Base-by-base conservation (phyloP, 2,329 filamentous ascomycete species). In the Tolypocladium pustulatum region DNA sequence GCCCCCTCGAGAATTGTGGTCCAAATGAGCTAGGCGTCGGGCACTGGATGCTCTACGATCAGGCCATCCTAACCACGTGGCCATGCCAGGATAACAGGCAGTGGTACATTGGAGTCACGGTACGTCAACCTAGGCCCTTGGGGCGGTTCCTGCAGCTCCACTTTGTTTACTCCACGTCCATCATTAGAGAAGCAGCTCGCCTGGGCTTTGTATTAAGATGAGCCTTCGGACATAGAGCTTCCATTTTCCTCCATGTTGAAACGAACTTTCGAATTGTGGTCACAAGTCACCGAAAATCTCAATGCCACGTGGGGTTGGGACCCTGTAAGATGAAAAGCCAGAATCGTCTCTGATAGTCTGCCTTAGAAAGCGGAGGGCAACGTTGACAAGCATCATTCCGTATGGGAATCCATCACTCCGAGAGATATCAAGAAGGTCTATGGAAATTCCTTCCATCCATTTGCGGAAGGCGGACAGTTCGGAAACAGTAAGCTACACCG, bases 21-120 rank as follows among this genome's bases (percentile, higher is more conserved):
- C n/a, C 55, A 3, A 49, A 61, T n/a, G 58, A 64, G 49, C 32
- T 59, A 5, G 63, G 63, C 10, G 54, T 64, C 2, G 62, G 54
- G 17, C 60, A 64, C 55, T 64, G 63, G 63, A 57, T 64, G 57
- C 61, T 64, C 22, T 64, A 64, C 55, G 63, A 64, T 49, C 38
- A 64, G 4, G 43, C 61, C 25, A 63, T 59, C 25, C 56, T 64
- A 20, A 64, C 63, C 20, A 64, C 61, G 15, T 64, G 61, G 61
- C 59, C 63, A 17, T 63, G 61, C 53, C 55, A 57, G 37, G 58
- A 64, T 40, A 62, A 64, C 49, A 54, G 61, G 10, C 63, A 64
- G 54, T 64, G 63, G 61, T 64, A 62, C 40, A 62, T 64, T 58
- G 63, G 63, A 17, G 63, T 64, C 52, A 61, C 61, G 55, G 62